Evolutionary conservation across 192 early-diverging fungal genomes (phyloP), one percentile per base, ranked within the genome.

Genomic region (Backusella morwellensis): DNA sequence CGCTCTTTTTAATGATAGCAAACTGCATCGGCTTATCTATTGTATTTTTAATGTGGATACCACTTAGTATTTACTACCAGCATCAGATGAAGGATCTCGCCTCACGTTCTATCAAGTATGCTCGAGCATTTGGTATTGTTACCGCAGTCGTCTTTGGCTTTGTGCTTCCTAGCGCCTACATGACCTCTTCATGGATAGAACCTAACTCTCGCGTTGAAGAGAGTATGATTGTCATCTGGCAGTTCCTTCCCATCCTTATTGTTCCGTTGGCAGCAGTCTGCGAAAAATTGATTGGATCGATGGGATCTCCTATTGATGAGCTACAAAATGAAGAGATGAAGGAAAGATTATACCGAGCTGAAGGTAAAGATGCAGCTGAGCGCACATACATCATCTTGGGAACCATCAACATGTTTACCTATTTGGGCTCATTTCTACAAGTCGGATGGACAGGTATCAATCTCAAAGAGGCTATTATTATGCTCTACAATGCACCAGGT

Each of bases 311-410:
- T 23, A 52, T 40, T 6, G 32, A 67, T 63, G 56, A 23, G 11
- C 26, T 63, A 14, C 23, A 63, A 14, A 23, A 63, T 63, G 56
- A 29, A n/a, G 23, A 26, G 11, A 11, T 63, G 26, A 63, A 63
- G 56, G 35, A 75, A 23, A 41, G 68, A 9, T 12, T 79, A 21
- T 14, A 35, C 7, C n/a, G 70, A 4, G 78, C 56, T 1, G 36
- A 79, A 40, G 67, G 73, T 8, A 79, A 79, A 35, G 63, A 52
- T 6, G 44, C 68, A 0, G 73, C 71, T 2, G 78, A 79, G 35
- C 59, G 68, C 7, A 5, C 36, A 3, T 79, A 75, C 15, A 17
- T 79, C 21, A 36, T 79, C n/a, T 21, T 79, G 32, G 78, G 73
- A 32, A 52, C 56, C 1, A 15, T 71, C 11, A 75, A 75, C 21